Conservation (phyloP, 495 filamentous ascomycete species). For the Apiosordaria backusii region DNA sequence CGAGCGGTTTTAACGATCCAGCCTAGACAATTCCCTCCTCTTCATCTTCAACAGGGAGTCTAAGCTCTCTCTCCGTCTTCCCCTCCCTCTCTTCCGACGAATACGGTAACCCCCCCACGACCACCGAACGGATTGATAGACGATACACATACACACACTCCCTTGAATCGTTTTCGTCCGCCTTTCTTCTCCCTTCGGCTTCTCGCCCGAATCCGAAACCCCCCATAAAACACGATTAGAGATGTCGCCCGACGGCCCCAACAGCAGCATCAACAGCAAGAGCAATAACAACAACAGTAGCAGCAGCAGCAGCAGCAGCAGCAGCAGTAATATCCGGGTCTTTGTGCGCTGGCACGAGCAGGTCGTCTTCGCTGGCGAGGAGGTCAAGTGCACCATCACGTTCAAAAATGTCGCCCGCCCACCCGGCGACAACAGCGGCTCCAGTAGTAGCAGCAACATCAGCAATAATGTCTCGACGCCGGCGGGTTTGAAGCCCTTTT, state of each 20-base stretch:
- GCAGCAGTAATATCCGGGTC: constrained; percentile 75
- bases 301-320: neutral
- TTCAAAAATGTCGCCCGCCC: constrained; percentile 75
- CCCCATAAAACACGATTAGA: neutral
- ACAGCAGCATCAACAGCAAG: too few species aligned
- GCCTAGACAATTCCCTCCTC: neutral
- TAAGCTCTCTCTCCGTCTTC: neutral
- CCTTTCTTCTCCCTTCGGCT: neutral
- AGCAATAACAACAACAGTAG: constrained; percentile 7
- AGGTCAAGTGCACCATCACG: constrained; percentile 89
- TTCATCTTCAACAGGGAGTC: neutral
- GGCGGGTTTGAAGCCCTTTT: constrained; percentile 6
- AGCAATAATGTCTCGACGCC: neutral
- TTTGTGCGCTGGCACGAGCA: constrained; percentile 90
- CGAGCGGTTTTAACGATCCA: constrained; percentile 11
- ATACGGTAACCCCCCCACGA: constrained; percentile 8
- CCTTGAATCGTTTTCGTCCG: neutral
- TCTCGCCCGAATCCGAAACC: constrained; percentile 3
- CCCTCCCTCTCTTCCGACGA: constrained; percentile 11
- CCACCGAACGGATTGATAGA: constrained; percentile 2
- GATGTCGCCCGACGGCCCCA: constrained; percentile 44
- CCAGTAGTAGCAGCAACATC: neutral
- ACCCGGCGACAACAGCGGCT: neutral
- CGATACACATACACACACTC: neutral
- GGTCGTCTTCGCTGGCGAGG: constrained; percentile 92